Conservation (phyloP, 805 yeast genomes). For the Saccharomycopsis javanensis region DNA sequence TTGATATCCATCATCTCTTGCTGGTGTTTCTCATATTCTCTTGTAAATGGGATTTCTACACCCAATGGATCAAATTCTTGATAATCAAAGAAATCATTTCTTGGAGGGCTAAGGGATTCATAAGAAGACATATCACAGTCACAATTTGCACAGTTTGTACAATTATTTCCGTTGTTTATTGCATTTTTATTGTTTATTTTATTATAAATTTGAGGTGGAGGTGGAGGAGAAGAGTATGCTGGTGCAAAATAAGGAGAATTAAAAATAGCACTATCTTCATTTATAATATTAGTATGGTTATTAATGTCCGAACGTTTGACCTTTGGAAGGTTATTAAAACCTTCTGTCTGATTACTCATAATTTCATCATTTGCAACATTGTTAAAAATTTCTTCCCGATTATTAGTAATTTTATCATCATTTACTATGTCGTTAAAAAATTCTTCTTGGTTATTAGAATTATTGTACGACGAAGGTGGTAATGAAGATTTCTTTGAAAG, state of each 20-base stretch:
- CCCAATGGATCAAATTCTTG: background rate
- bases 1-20: background rate
- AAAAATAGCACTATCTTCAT: background rate
- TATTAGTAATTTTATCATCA: too few relatives aligned
- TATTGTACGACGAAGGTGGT: too few relatives aligned
- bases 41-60: background rate
- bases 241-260: background rate
- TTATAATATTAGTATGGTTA: too few relatives aligned
- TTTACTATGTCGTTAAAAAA: too few relatives aligned
- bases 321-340: too few relatives aligned
- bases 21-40: background rate
- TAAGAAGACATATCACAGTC: constrained; percentile 1
- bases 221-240: background rate
- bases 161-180: background rate
- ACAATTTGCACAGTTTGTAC: background rate
- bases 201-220: background rate
- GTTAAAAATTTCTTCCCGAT: too few relatives aligned
- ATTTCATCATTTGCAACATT: too few relatives aligned
- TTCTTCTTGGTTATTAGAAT: too few relatives aligned
- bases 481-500: background rate
- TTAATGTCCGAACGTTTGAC: too few relatives aligned
- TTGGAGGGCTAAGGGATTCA: background rate
- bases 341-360: too few relatives aligned
- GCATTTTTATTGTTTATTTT: background rate
- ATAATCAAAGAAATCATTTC: background rate